Conservation (phyloP, 345 rosid genomes). For the Syzygium aqueum region DNA sequence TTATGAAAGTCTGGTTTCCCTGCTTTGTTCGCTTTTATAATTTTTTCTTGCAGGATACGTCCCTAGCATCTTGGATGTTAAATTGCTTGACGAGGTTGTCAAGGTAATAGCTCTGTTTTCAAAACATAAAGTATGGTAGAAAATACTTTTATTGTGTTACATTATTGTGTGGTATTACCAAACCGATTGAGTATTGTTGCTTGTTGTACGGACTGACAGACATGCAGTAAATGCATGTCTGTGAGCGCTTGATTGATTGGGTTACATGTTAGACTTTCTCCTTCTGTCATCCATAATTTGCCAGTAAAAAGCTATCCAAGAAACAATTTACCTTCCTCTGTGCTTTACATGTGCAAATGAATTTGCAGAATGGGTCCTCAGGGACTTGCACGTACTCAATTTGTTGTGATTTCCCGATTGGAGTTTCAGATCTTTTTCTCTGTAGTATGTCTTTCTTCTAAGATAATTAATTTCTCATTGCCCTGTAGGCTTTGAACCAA, state of each 20-base stretch:
- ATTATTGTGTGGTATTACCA: background rate
- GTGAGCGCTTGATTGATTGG: background rate
- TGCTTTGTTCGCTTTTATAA: conserved; percentile 1
- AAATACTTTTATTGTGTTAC: background rate
- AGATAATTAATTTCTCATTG: background rate
- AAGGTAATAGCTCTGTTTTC: conserved; percentile 31
- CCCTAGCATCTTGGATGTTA: conserved; percentile 70
- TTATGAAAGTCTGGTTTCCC: background rate
- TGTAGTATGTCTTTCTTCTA: background rate
- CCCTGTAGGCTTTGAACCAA: background rate
- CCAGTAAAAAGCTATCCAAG: background rate
- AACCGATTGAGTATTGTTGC: background rate
- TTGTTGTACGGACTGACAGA: background rate
- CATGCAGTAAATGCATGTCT: background rate
- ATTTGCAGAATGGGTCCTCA: background rate
- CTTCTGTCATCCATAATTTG: background rate
- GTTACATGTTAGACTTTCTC: background rate
- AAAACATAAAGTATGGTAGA: background rate
- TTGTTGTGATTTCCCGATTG: background rate
- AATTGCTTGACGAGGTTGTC: conserved; percentile 80
- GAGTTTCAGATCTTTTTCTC: background rate
- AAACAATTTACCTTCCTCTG: background rate
- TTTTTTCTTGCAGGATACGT: conserved; percentile 50
- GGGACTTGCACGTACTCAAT: background rate
- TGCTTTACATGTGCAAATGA: background rate